A percentile compares a stretch with the other conserved stretches of the same genome.
These are phyloP conservation scores for Sophora flavescens DNA, from an alignment of 306 rosid genomes.

Conservation along the genomic window DNA sequence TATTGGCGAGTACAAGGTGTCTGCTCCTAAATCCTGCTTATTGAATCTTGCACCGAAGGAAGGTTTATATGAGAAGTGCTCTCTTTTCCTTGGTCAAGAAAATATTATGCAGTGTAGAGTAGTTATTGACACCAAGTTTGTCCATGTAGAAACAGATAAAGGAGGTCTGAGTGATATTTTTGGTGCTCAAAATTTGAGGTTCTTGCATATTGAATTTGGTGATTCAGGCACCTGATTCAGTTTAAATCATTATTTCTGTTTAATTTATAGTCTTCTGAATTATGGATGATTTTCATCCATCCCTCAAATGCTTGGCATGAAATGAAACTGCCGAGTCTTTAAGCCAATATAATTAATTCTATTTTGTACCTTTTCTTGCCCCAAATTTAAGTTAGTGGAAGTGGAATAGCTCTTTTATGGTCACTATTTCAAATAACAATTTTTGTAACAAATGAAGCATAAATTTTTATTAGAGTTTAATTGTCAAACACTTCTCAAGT, in stretches of 20 bases:
- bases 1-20: constrained; percentile 54
- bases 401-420: background rate
- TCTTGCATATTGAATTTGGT: constrained; percentile 78
- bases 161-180: constrained; percentile 46
- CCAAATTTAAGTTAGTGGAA: too few species aligned
- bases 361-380: background rate
- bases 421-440: background rate
- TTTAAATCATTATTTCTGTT: constrained; percentile 41
- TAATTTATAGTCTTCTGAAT: constrained; percentile 30
- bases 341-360: background rate
- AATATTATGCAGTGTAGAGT: constrained; percentile 65
- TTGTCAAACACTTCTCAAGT: background rate
- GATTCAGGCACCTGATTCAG: constrained; percentile 57
- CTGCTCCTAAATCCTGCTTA: constrained; percentile 73
- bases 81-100: constrained; percentile 52
- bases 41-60: constrained; percentile 90
- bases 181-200: constrained; percentile 57
- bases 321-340: background rate
- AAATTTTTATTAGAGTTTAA: too few species aligned
- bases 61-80: constrained; percentile 82
- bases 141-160: constrained; percentile 73
- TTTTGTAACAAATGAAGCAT: background rate
- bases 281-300: constrained; percentile 30
- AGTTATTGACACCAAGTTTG: constrained; percentile 65
- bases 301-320: background rate